Evolutionary conservation across 2,329 filamentous ascomycete genomes (phyloP).

Genomic region (Fusarium papillatum): DNA sequence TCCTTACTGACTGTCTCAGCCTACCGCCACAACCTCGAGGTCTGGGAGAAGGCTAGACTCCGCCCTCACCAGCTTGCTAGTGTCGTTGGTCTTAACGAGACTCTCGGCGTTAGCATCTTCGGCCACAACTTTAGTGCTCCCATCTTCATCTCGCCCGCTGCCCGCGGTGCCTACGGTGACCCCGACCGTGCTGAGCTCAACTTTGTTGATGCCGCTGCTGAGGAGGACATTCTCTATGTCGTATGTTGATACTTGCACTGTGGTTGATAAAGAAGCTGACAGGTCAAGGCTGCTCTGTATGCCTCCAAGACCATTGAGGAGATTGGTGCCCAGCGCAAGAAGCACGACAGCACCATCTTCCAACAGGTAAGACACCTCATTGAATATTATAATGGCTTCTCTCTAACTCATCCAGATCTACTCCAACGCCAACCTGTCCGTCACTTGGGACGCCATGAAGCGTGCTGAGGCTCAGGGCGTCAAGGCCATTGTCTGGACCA

Average conservation of each 20-base stretch:
- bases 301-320: slow-evolving; percentile 51
- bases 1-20: slow-evolving; percentile 21
- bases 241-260: slow-evolving; percentile 27
- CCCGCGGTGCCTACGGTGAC: slow-evolving; percentile 58
- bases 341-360: slow-evolving; percentile 47
- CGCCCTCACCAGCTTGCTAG: slow-evolving; percentile 50
- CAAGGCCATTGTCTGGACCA: slow-evolving; percentile 55
- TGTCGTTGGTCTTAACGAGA: slow-evolving; percentile 52
- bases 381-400: too few relatives aligned
- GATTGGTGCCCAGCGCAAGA: slow-evolving; percentile 44
- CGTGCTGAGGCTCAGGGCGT: slow-evolving; percentile 50
- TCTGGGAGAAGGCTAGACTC: slow-evolving; percentile 59
- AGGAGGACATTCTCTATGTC: slow-evolving; percentile 61
- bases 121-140: slow-evolving; percentile 62
- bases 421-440: slow-evolving; percentile 49
- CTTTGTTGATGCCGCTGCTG: slow-evolving; percentile 59
- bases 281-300: slow-evolving; percentile 45
- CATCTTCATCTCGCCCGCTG: slow-evolving; percentile 63
- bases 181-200: slow-evolving; percentile 59
- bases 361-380: slow-evolving; percentile 43
- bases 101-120: slow-evolving; percentile 56
- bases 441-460: slow-evolving; percentile 49
- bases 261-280: not conserved
- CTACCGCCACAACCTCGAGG: slow-evolving; percentile 65
- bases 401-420: slow-evolving; percentile 39